phyloP scores from a whole-genome alignment of 257 asterid species.

The Solanum lignicaule region DNA sequence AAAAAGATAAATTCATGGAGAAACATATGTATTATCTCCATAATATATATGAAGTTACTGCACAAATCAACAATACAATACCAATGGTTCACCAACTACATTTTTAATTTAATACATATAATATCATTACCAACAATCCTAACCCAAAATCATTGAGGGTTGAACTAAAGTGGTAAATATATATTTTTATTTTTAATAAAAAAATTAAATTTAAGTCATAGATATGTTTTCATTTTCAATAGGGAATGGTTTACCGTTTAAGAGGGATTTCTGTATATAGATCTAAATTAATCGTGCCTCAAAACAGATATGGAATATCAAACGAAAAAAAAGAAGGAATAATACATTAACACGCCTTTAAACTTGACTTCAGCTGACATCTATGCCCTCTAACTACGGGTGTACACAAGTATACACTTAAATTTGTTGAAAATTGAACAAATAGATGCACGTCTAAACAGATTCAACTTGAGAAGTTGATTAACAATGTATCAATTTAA shows the following conservation, averaged over 20 bases:
- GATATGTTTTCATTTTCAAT: neutral
- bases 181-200: neutral
- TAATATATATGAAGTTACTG: neutral
- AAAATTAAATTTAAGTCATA: neutral
- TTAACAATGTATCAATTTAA: no score
- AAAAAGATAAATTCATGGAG: neutral
- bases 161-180: neutral
- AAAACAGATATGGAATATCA: neutral
- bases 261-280: neutral
- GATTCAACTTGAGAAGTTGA: no score
- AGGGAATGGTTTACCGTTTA: neutral
- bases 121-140: neutral
- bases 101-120: no score
- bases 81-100: neutral
- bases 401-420: no score
- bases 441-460: no score
- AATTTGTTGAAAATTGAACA: no score
- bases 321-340: no score
- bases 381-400: neutral
- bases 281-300: neutral
- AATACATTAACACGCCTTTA: neutral
- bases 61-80: neutral
- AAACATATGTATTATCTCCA: no score
- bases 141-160: neutral
- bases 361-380: no score